Percentiles rank a stretch among this genome's conserved stretches.
Conservation (phyloP, 2,329 filamentous ascomycete genomes). For the Colletotrichum sp. region DNA sequence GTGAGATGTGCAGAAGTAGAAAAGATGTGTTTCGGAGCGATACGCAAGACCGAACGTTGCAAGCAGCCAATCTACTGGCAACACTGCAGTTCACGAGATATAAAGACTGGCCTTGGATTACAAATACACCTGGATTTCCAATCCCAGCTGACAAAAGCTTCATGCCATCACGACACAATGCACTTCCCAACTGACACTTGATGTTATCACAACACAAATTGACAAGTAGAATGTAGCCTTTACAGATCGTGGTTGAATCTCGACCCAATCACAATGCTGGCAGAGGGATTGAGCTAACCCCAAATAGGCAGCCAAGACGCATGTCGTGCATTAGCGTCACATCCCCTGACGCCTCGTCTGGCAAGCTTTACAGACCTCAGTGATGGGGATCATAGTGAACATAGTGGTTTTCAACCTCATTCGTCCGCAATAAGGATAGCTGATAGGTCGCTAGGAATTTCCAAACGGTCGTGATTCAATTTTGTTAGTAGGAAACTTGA, state of each 20-base stretch:
- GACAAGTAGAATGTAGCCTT: neutral
- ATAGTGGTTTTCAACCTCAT: neutral
- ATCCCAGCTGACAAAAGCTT: neutral
- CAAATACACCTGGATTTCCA: neutral
- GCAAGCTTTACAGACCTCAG: neutral
- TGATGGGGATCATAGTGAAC: rapidly evolving
- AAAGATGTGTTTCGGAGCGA: neutral
- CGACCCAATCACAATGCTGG: neutral
- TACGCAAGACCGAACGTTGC: neutral
- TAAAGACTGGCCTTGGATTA: neutral
- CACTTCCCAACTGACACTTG: neutral
- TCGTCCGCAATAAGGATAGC: neutral
- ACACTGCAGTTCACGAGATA: neutral
- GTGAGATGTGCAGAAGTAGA: neutral
- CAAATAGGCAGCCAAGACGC: neutral
- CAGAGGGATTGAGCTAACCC: rapidly evolving
- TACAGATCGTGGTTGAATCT: neutral
- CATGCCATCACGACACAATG: rapidly evolving
- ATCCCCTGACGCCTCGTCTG: neutral
- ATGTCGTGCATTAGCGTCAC: neutral
- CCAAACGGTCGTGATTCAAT: rapidly evolving
- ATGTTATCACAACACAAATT: neutral
- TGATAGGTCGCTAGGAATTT: neutral
- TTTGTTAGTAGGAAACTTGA: neutral
- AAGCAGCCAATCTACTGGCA: rapidly evolving